Base-by-base conservation (phyloP, 2,329 filamentous ascomycete species). In the Bipolaris gigantea region DNA sequence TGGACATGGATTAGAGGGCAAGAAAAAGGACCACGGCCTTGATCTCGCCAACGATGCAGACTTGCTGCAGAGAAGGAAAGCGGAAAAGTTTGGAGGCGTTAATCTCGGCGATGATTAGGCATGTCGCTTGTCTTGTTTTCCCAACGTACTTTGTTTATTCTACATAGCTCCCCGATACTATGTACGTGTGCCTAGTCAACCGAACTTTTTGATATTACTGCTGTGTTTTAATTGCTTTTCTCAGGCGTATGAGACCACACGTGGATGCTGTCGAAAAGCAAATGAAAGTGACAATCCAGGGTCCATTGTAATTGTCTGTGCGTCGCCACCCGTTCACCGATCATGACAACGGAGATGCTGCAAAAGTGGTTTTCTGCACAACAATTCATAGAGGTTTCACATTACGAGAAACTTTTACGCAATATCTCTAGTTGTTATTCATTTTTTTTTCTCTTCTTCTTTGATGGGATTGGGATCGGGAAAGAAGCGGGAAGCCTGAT, bases 31-130 rank as follows among this genome's bases (percentile, higher is more conserved):
- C 9, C n/a, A 39, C 25, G n/a, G 43, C 34, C 23, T 44, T 21
- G 13, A 30, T 11, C 13, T 25, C 2, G 38, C 19, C 7, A 25
- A 33, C 8, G 32, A 52, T 18, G 53, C 40, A 4, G 56, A 59
- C 8, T 38, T 51, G 43, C 18, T 57, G 7, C 46, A 53, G 18
- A 48, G 60, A 34, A 40, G 55, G 13, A 57, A 55, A 39, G 60
- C 60, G n/a, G 56, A 58, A 48, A 62, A 62, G 34, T 59, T 56
- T 33, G 56, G 56, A 4, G 56, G 56, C 4, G 57, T 56, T 15
- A 58, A 60, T 32, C 42, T 61, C n/a, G 52, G 50, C 9, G 33
- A 38, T 15, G 16, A 32, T 18, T 30, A 50, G 19, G 13, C 16
- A 5, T 19, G 4, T 15, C 4, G 4, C 10, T 16, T 43, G 11